A percentile compares a stretch with the other conserved stretches of the same genome.
These are phyloP conservation scores for Fusarium sp. DNA, from an alignment of 2,329 filamentous ascomycete species.

Conservation along the genomic window DNA sequence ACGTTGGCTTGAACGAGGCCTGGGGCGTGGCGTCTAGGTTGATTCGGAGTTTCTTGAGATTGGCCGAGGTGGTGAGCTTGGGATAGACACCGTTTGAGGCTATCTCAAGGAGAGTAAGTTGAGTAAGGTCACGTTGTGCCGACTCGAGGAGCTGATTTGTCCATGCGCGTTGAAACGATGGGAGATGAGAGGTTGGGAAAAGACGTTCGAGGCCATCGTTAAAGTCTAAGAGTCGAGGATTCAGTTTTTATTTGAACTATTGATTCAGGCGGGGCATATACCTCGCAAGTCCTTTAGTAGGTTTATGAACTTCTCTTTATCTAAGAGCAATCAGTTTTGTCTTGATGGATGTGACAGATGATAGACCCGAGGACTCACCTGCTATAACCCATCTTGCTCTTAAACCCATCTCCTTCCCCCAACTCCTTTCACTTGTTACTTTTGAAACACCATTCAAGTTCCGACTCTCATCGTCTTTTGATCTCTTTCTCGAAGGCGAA, in stretches of 20 bases:
- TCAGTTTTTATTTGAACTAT: neutral
- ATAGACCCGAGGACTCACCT: slow-evolving; percentile 43
- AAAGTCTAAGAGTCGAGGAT: slow-evolving; percentile 50
- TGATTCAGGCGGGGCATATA: slow-evolving; percentile 22
- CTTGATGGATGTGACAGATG: neutral
- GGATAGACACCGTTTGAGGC: slow-evolving; percentile 57
- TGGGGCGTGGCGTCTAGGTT: slow-evolving; percentile 59
- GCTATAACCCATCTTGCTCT: slow-evolving; percentile 59
- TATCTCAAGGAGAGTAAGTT: slow-evolving; percentile 57
- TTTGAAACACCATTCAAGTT: slow-evolving; percentile 36
- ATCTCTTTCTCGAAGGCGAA: slow-evolving; percentile 41
- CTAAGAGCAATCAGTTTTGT: slow-evolving; percentile 37
- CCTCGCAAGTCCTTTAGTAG: slow-evolving; percentile 57
- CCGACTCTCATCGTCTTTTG: slow-evolving; percentile 38
- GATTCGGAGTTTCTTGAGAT: slow-evolving; percentile 59
- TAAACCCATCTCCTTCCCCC: slow-evolving; percentile 51
- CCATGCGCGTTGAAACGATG: slow-evolving; percentile 59
- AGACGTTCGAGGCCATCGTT: slow-evolving; percentile 62
- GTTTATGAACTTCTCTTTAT: slow-evolving; percentile 59
- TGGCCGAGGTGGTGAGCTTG: slow-evolving; percentile 56
- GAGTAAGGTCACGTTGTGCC: slow-evolving; percentile 55
- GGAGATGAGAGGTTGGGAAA: slow-evolving; percentile 57
- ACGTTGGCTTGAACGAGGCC: slow-evolving; percentile 56
- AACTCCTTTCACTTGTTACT: slow-evolving; percentile 45
- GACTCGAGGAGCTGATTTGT: slow-evolving; percentile 59